These are phyloP conservation scores for Meripilus lineatus DNA, from an alignment of 1,284 basidiomycete genomes.

Conservation along the genomic window DNA sequence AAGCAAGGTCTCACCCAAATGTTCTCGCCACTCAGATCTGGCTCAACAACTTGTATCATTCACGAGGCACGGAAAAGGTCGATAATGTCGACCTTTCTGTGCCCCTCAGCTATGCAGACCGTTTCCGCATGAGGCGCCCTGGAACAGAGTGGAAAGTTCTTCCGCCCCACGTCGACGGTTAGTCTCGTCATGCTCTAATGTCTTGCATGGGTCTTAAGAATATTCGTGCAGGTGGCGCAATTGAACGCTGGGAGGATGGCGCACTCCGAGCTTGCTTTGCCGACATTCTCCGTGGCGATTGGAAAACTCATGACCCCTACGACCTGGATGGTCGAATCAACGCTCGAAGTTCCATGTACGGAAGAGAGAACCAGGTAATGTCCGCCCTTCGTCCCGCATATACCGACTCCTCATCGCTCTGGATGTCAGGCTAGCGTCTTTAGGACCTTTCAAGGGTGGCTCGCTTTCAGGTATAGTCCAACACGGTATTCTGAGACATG, in stretches of 20 bases:
- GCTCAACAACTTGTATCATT: conserved; percentile 63
- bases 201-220: neutral
- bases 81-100: conserved; percentile 62
- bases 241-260: conserved; percentile 85
- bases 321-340: conserved; percentile 58
- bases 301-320: conserved; percentile 70
- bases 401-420: too few relatives aligned
- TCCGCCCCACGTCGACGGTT: conserved; percentile 77
- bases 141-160: conserved; percentile 63
- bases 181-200: conserved; percentile 11
- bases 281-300: conserved; percentile 64
- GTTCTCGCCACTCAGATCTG: conserved; percentile 55
- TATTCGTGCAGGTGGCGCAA: conserved; percentile 51
- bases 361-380: conserved; percentile 48
- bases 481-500: neutral
- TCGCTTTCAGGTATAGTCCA: conserved; percentile 53
- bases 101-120: conserved; percentile 76
- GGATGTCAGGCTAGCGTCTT: conserved; percentile 65
- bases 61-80: conserved; percentile 23
- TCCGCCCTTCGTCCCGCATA: neutral
- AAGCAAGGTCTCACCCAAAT: conserved; percentile 72
- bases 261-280: conserved; percentile 62
- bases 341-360: conserved; percentile 58
- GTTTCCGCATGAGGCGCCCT: conserved; percentile 78
- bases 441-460: conserved; percentile 79